Percentiles rank a stretch among this genome's conserved stretches.
phyloP scores from a whole-genome alignment of 2,329 filamentous ascomycete genomes.

The Pseudogymnoascus sp. region DNA sequence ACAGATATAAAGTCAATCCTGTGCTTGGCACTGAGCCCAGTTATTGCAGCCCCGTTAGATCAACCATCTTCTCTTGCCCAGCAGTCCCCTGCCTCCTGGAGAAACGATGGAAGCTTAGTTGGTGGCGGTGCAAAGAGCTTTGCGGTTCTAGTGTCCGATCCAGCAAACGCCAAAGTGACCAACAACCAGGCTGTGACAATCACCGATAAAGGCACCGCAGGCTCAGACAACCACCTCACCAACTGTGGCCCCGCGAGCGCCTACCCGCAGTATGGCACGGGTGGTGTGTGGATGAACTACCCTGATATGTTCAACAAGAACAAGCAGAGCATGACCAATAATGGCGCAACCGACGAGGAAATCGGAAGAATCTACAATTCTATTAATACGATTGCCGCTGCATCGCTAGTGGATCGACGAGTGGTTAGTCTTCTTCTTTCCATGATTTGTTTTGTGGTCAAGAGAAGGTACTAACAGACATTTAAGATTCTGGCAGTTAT shows the following conservation, averaged over 20 bases:
- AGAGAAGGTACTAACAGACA: neutral
- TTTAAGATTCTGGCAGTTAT: neutral
- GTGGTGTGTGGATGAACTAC: neutral
- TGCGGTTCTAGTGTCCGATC: neutral
- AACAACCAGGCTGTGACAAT: neutral
- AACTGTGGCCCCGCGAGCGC: neutral
- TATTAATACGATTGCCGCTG: neutral
- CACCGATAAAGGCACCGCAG: neutral
- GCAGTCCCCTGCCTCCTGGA: neutral
- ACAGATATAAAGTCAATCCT: neutral
- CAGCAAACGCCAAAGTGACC: neutral
- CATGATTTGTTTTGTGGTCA: neutral
- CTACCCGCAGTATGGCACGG: neutral
- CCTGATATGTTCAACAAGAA: neutral
- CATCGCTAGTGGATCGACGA: neutral
- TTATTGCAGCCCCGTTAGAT: neutral
- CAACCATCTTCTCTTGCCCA: neutral
- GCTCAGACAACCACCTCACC: neutral
- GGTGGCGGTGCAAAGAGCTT: neutral
- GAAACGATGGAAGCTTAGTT: neutral
- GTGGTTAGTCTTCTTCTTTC: neutral
- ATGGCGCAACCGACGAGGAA: neutral
- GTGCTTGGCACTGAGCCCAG: neutral
- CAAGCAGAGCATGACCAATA: neutral
- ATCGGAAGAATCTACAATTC: neutral